Conservation (phyloP, 73 alveolate genomes). For the Halteria grandinella region DNA sequence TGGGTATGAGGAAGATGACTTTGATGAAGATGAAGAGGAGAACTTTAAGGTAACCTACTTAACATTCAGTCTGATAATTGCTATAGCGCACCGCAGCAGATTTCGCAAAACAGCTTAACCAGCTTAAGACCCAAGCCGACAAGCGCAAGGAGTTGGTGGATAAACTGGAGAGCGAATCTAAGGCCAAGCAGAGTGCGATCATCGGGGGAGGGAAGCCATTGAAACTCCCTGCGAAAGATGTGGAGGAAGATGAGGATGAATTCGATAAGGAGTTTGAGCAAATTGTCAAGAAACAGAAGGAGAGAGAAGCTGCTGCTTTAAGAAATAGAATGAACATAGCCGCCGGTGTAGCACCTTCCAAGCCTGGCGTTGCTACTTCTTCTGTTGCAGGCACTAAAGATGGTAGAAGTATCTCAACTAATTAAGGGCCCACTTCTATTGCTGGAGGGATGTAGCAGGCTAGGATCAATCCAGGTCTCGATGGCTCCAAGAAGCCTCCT, state of each 20-base stretch:
- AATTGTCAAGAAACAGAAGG: neutral
- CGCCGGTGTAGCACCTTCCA: no score
- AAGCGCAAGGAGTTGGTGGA: constrained; percentile 20
- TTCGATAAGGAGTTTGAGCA: constrained; percentile 30
- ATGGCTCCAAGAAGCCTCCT: no score
- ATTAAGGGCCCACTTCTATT: neutral
- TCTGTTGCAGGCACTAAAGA: neutral
- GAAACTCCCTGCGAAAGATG: no score
- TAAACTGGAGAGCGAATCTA: constrained; percentile 10
- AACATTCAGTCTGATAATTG: neutral
- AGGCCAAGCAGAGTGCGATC: neutral
- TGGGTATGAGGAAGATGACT: constrained; percentile 47
- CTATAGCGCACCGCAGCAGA: constrained; percentile 34
- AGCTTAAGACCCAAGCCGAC: constrained; percentile 5
- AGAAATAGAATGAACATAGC: no score
- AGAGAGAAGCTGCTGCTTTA: no score
- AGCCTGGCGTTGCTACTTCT: neutral
- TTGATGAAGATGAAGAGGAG: constrained; percentile 55
- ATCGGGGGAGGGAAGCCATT: neutral
- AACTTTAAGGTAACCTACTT: constrained; percentile 27
- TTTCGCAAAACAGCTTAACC: constrained; percentile 5
- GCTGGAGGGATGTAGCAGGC: neutral
- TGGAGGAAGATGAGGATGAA: constrained; percentile 42
- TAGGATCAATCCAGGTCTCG: no score
- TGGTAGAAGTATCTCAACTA: neutral